Evolutionary conservation across 2,329 filamentous ascomycete genomes (phyloP).

Genomic region (Clonostachys sp.): DNA sequence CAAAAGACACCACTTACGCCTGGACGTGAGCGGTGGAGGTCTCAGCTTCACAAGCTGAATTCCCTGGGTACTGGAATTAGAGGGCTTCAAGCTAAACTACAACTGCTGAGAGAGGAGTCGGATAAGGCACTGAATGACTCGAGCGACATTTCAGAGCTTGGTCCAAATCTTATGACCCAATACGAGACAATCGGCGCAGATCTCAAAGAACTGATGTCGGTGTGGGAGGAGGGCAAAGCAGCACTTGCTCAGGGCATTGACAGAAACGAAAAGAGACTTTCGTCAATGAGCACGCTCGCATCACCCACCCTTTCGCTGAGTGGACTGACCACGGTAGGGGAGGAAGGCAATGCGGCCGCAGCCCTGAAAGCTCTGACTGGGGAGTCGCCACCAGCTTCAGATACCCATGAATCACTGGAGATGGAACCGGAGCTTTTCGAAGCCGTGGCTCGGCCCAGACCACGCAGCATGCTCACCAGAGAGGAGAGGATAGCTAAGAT

Average conservation of each 20-base stretch:
- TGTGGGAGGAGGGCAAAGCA: conserved; percentile 86
- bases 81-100: conserved; percentile 90
- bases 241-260: conserved; percentile 78
- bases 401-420: conserved; percentile 47
- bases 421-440: conserved; percentile 77
- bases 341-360: conserved; percentile 38
- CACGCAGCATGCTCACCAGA: conserved; percentile 67
- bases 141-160: conserved; percentile 68
- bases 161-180: conserved; percentile 74
- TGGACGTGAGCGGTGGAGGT: conserved; percentile 76
- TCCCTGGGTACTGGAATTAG: conserved; percentile 87
- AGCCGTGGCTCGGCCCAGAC: conserved; percentile 71
- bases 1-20: conserved; percentile 62
- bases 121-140: conserved; percentile 73
- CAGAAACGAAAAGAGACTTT: conserved; percentile 68
- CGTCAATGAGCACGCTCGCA: conserved; percentile 54
- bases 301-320: conserved; percentile 62
- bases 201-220: conserved; percentile 71
- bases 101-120: conserved; percentile 85
- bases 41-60: conserved; percentile 83
- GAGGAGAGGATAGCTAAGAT: conserved; percentile 87
- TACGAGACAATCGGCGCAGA: conserved; percentile 94
- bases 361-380: conserved; percentile 78
- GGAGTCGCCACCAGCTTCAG: conserved; percentile 51
- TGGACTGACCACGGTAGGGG: conserved; percentile 60